phyloP scores from a whole-genome alignment of 1,139 yeast species.

The Yamadazyma aaseri region DNA sequence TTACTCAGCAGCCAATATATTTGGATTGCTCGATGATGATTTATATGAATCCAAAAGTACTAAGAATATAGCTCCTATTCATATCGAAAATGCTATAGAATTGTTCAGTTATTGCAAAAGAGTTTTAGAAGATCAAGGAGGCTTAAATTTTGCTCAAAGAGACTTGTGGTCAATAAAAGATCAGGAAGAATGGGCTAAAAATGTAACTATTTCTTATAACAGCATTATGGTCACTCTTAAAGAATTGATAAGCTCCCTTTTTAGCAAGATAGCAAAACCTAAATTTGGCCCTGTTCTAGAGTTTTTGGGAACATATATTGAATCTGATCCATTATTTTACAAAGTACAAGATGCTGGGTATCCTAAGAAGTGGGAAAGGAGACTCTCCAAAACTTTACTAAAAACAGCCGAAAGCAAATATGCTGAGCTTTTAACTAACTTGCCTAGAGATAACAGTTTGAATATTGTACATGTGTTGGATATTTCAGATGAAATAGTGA shows the following conservation, averaged over 20 bases:
- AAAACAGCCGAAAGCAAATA: slow-evolving; percentile 60
- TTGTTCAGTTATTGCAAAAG: slow-evolving; percentile 30
- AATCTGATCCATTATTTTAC: slow-evolving; percentile 45
- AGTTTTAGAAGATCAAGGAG: slow-evolving; percentile 32
- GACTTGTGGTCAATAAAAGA: slow-evolving; percentile 49
- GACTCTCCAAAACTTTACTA: slow-evolving; percentile 47
- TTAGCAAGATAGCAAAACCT: slow-evolving; percentile 52
- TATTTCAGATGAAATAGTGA: slow-evolving; percentile 55
- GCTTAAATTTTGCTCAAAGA: slow-evolving; percentile 35
- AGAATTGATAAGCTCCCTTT: slow-evolving; percentile 44
- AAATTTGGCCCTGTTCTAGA: slow-evolving; percentile 56
- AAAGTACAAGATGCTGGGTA: slow-evolving; percentile 37
- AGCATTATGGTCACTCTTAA: slow-evolving; percentile 49
- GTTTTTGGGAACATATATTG: slow-evolving; percentile 53
- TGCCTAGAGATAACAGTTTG: slow-evolving; percentile 66
- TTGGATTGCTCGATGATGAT: slow-evolving; percentile 37
- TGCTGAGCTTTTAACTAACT: slow-evolving; percentile 51
- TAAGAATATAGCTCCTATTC: slow-evolving; percentile 30
- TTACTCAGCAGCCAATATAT: slow-evolving; percentile 52
- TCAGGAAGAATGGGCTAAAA: slow-evolving; percentile 51
- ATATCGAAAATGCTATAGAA: slow-evolving; percentile 26
- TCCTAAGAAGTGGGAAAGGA: slow-evolving; percentile 51
- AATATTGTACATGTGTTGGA: slow-evolving; percentile 58
- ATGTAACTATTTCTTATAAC: slow-evolving; percentile 48
- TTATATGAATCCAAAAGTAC: slow-evolving; percentile 21